These are phyloP conservation scores for Leccinum broughii DNA, from an alignment of 768 basidiomycete species.

Conservation along the genomic window DNA sequence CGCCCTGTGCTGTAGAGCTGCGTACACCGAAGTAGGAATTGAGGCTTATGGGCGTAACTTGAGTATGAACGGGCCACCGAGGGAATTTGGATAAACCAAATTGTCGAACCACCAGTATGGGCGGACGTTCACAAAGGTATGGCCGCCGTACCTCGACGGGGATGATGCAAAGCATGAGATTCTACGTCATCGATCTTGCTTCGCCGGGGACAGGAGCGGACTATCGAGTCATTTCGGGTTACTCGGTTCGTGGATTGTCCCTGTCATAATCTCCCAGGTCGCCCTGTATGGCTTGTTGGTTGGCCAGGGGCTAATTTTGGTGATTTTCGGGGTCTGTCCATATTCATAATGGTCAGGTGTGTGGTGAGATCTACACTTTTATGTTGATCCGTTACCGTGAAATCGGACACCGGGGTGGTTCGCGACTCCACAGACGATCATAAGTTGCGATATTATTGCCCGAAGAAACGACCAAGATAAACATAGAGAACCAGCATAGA, in stretches of 20 bases:
- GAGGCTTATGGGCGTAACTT: slow-evolving; percentile 36
- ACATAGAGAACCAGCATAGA: slow-evolving; percentile 19
- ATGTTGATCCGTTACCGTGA: slow-evolving; percentile 26
- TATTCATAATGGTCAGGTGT: slow-evolving; percentile 1
- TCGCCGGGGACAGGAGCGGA: slow-evolving; percentile 14
- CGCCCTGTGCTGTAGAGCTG: slow-evolving; percentile 19
- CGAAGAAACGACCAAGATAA: slow-evolving; percentile 19
- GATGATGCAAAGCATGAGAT: slow-evolving; percentile 22
- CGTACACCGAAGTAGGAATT: slow-evolving; percentile 32
- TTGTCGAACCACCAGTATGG: slow-evolving; percentile 36
- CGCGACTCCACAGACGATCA: slow-evolving; percentile 12
- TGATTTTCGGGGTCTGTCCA: slow-evolving; percentile 12
- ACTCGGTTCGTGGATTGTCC: slow-evolving; percentile 16
- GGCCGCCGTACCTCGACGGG: slow-evolving; percentile 29
- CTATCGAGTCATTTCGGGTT: slow-evolving; percentile 20
- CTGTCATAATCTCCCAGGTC: slow-evolving; percentile 20
- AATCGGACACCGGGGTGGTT: slow-evolving; percentile 13
- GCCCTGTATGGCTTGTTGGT: slow-evolving; percentile 23
- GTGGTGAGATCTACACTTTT: slow-evolving; percentile 31
- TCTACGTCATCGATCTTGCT: slow-evolving; percentile 11
- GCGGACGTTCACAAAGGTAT: slow-evolving; percentile 46
- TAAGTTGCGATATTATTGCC: slow-evolving; percentile 23
- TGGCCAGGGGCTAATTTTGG: slow-evolving; percentile 23
- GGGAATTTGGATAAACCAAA: neutral
- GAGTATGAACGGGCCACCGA: slow-evolving; percentile 19